Base-by-base conservation (phyloP, 2,329 filamentous ascomycete species). In the Tolypocladium pustulatum region DNA sequence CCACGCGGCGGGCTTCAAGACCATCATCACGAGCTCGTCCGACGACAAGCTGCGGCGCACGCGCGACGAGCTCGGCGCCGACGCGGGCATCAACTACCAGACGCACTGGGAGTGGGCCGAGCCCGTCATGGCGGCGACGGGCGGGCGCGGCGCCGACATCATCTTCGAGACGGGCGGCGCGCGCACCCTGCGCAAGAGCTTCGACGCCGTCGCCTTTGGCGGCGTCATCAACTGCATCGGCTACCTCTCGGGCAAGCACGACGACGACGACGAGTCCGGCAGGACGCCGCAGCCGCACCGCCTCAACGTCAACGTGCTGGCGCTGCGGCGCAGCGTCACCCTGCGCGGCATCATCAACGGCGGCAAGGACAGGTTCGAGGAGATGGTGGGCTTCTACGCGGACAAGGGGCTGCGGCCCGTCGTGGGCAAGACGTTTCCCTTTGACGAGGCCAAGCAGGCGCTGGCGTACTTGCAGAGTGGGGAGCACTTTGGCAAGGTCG, bases 321-420 rank as follows among this genome's bases (percentile, higher is more conserved):
- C 77, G n/a, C 61, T 78, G 61, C 62, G 73, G 58, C 67, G 74
- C 60, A 79, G 78, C 61, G 75, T 77, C 17, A 79, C 77, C 37
- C 67, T 80, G 56, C 77, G 77, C 65, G 76, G 86, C 0, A 79
- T 88, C 8, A 65, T 87, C 34, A 87, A 87, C 67, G 86, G 85
- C 0, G 83, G 85, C 12, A 66, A 70, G 58, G 75, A 78, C 54
- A 69, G 75, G 49, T 77, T 83, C 59, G 78, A 81, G 68, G 81
- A 84, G 69, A 81, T 83, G 78, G 62, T 78, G 41, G 58, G 54
- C 37, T 78, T 79, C 43, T 80, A 80, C 61, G 43, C 43, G 2
- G 43, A 71, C 75, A 71, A 77, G 59, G 56, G 67, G 61, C 78
- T 82, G 46, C 71, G 67, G 55, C 79, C 80, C 4, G 74, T 82